Evolutionary conservation across 2,329 filamentous ascomycete genomes (phyloP), one percentile per base, ranked within the genome.

Genomic region (Acrocalymma vagum): DNA sequence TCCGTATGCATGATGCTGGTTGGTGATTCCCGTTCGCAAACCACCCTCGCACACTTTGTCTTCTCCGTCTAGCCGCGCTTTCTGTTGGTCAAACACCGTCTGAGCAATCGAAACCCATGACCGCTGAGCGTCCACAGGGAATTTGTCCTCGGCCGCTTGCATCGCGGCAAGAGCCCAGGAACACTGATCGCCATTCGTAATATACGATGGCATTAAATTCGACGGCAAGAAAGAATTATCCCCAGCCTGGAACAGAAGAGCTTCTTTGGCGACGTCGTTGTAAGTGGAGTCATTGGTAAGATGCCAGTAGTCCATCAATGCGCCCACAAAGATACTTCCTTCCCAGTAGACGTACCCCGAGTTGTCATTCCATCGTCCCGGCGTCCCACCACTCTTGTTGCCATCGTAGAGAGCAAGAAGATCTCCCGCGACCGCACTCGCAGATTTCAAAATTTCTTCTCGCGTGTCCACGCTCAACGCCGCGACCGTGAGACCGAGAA

Each of bases 131-230:
- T 82, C 79, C 13, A 21, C 45, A 52, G 84, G 81, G 33, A 84
- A 83, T 63, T 83, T 82, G 44, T 79, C 76, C 68, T 89, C 86
- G 3, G 85, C 83, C 0, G 86, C 86, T 4, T 83, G 72, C 55
- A 89, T 75, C 37, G 83, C 79, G 7, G 82, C 75, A 26, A 87
- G 83, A 9, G 77, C 83, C 86, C 86, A 89, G 59, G 87, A 87
- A 24, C 82, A 82, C 58, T 88, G 83, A 62, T 89, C 85, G 52
- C 88, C 86, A 55, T 89, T 89, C 2, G 83, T 86, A 64, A 87
- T 84, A 56, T 87, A 87, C 1, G 79, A 77, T 4, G 89, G 86
- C 83, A 92, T 91, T 64, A 87, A 93, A 61, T 92, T 85, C 45
- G 83, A 73, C 1, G 45, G 45, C n/a, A n/a, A n/a, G n/a, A n/a